Conservation (phyloP, 768 basidiomycete genomes). For the Amyloporia xantha region DNA sequence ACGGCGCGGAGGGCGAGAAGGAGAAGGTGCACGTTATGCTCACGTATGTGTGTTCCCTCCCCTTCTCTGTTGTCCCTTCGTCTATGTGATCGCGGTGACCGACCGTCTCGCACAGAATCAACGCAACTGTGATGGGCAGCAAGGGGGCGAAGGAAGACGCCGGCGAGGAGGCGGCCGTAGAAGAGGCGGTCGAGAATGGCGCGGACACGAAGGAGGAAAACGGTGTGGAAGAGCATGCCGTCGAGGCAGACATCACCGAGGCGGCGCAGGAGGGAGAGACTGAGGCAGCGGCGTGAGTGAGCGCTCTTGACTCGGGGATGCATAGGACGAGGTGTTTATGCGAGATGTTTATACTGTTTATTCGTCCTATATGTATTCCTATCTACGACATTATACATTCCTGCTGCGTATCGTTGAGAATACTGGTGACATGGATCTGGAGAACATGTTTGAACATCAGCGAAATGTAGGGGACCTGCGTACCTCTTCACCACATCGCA, state of each 20-base stretch:
- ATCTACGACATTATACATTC: not conserved
- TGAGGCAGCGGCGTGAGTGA: not conserved
- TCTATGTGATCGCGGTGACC: not conserved
- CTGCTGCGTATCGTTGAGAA: not conserved
- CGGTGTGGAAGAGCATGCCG: not conserved
- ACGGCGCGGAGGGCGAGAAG: slow-evolving; percentile 40
- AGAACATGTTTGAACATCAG: no score
- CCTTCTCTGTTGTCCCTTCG: not conserved
- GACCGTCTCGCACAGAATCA: slow-evolving; percentile 42
- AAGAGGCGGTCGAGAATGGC: slow-evolving; percentile 17
- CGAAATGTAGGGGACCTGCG: no score
- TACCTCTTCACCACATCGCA: no score
- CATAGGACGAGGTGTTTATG: no score
- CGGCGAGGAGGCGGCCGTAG: slow-evolving; percentile 26
- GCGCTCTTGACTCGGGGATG: not conserved
- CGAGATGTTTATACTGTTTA: not conserved
- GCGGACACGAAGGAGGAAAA: slow-evolving; percentile 22
- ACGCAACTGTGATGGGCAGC: slow-evolving; percentile 70
- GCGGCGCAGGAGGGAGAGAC: not conserved
- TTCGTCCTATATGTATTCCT: not conserved
- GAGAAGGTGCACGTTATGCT: slow-evolving; percentile 70
- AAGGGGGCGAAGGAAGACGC: slow-evolving; percentile 42
- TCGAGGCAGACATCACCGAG: slow-evolving; percentile 1
- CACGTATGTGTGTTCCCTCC: slow-evolving; percentile 42
- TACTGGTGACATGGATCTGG: no score